Evolutionary conservation across 495 filamentous ascomycete species (phyloP).

Genomic region (Aspergillus nanangensis): DNA sequence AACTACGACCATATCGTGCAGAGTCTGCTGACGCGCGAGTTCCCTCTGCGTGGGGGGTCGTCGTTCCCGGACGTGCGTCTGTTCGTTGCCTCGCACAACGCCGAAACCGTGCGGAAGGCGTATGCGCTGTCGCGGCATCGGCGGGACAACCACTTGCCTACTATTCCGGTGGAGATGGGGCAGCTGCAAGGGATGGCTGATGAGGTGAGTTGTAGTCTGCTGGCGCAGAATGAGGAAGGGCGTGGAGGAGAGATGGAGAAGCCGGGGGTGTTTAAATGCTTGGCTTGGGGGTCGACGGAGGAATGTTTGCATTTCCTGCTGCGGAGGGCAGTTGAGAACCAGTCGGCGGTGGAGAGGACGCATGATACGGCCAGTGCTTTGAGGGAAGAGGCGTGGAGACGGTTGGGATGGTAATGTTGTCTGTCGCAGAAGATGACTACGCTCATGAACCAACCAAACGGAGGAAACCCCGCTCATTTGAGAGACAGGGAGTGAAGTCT

Average conservation of each 20-base stretch:
- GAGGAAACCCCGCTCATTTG: too few species aligned
- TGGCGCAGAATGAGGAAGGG: constrained; percentile 34
- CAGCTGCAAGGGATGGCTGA: constrained; percentile 94
- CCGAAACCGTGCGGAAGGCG: constrained; percentile 37
- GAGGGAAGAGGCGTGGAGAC: constrained; percentile 55
- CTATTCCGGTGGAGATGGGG: constrained; percentile 63
- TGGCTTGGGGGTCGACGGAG: constrained; percentile 78
- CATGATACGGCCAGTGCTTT: constrained; percentile 63
- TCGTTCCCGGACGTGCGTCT: constrained; percentile 15
- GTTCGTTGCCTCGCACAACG: constrained; percentile 28
- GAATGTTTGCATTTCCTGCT: constrained; percentile 87
- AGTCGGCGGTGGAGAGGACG: constrained; percentile 70
- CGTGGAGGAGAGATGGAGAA: too few species aligned
- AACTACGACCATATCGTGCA: constrained; percentile 38
- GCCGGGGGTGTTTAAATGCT: constrained; percentile 69
- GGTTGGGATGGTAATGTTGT: constrained; percentile 4
- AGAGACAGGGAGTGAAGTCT: too few species aligned
- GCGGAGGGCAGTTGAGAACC: constrained; percentile 77
- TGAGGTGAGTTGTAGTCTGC: constrained; percentile 73
- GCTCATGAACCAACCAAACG: too few species aligned
- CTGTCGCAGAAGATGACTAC: too few species aligned
- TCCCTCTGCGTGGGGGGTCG: constrained; percentile 56
- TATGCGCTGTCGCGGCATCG: constrained; percentile 26
- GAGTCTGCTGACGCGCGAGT: constrained; percentile 58
- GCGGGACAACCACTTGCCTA: constrained; percentile 34